A percentile compares a stretch with the other conserved stretches of the same genome.
These are phyloP conservation scores for Cantharellus anzutake DNA, from an alignment of 768 basidiomycete genomes.

Conservation along the genomic window DNA sequence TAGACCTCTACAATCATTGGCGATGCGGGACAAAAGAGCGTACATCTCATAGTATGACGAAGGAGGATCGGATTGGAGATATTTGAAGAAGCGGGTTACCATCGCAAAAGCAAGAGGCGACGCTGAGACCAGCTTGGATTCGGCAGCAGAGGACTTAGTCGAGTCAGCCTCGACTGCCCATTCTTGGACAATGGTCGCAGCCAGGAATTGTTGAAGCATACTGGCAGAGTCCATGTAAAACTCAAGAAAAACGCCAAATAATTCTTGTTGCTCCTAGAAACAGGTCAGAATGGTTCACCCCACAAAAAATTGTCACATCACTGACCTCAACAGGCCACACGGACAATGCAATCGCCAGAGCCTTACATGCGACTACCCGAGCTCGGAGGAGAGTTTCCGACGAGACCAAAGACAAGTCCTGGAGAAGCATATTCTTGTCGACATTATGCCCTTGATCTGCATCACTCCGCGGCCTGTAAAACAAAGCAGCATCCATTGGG, in stretches of 20 bases:
- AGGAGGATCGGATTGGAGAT: conserved; percentile 59
- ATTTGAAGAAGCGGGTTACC: conserved; percentile 42
- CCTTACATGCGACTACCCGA: conserved; percentile 56
- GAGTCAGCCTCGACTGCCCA: conserved; percentile 47
- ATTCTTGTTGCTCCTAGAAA: conserved; percentile 27
- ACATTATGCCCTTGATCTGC: conserved; percentile 55
- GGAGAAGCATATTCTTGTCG: conserved; percentile 85
- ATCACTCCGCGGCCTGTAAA: conserved; percentile 35
- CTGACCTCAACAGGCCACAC: conserved; percentile 40
- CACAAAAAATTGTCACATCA: not conserved
- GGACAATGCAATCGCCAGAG: conserved; percentile 49
- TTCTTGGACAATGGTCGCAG: conserved; percentile 77
- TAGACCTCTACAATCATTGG: conserved; percentile 57
- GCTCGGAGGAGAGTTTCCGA: conserved; percentile 62
- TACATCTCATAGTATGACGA: conserved; percentile 83
- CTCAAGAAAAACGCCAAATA: conserved; percentile 53
- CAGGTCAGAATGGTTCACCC: not conserved
- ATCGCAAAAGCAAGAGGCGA: conserved; percentile 48
- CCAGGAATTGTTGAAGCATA: conserved; percentile 77
- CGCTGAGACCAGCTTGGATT: conserved; percentile 28
- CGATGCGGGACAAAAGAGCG: conserved; percentile 57
- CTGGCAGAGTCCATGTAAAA: conserved; percentile 76
- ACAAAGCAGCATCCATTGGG: conserved; percentile 55
- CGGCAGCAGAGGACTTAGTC: not conserved
- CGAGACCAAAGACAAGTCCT: conserved; percentile 71